Base-by-base conservation (phyloP, 208 protist genomes). In the Tritrichomonas musculus region DNA sequence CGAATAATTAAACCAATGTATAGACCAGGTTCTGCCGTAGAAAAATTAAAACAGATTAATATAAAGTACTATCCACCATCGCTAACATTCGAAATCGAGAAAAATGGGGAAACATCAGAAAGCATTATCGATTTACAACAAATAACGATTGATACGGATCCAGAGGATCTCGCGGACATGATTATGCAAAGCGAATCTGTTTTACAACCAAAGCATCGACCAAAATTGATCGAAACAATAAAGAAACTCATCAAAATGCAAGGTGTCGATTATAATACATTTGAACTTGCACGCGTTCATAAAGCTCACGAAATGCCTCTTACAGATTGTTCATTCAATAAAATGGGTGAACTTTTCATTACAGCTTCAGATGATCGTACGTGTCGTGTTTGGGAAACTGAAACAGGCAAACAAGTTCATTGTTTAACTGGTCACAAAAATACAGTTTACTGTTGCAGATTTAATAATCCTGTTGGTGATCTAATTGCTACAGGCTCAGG, bases 291-390 rank as follows among this genome's bases (percentile, higher is more conserved):
- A 33, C 0, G 77, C 5, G 39, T 88, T 30, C 44, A 53, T 39
- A 88, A 88, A 27, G 77, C 77, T 33, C 77, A 88, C 47, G 77
- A 88, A 27, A 88, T 88, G 77, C 77, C 77, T 60, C 77, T 88
- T 50, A 88, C 77, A 39, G 77, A 88, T 27, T 88, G 77, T 33
- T 27, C 22, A 2, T 88, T 88, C 47, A 88, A 88, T 27, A 88
- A 88, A 20, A 88, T 88, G 77, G 88, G 88, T 47, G 57, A 64
- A 13, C 39, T 69, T 13, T 72, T 92, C 33, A 41, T 64, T 13
- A 72, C 88, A 72, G 88, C 88, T 36, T 92, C 88, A 22, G 36
- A 92, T 25, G 88, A 92, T 92, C 30, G 41, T 49, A 92, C 88
- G 27, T 72, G 50, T 30, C 49, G 49, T 25, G 33, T 92, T 3